Evolutionary conservation across 73 alveolate species (phyloP).

Genomic region (Tetrahymena thermophila): DNA sequence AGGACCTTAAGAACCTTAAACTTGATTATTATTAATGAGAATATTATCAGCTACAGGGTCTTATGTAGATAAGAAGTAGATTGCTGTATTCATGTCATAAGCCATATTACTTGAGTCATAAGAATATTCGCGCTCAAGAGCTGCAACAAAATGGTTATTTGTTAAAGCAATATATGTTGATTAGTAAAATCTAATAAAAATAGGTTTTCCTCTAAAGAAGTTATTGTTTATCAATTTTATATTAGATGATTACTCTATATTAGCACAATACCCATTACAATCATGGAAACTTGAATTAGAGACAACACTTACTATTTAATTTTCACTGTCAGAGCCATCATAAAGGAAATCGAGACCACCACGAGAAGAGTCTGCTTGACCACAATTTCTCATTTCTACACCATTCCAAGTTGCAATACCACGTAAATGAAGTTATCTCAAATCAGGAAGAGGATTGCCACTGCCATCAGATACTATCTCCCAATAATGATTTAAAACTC

Average conservation of each 20-base stretch:
- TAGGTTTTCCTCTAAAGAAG: slow-evolving; percentile 21
- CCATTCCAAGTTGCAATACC: slow-evolving; percentile 14
- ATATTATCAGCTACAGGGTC: neutral
- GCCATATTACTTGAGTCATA: neutral
- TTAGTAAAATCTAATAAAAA: slow-evolving; percentile 1
- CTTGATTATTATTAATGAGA: neutral
- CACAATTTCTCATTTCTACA: slow-evolving; percentile 24
- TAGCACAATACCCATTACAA: slow-evolving; percentile 3
- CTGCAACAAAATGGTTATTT: neutral
- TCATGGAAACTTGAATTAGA: slow-evolving; percentile 12
- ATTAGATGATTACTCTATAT: slow-evolving; percentile 3
- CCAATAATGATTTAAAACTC: slow-evolving; percentile 5
- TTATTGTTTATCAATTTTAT: neutral
- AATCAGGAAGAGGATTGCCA: slow-evolving; percentile 12
- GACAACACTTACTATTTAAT: neutral
- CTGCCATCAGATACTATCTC: neutral
- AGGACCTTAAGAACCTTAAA: neutral
- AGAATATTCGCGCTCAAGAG: slow-evolving; percentile 5
- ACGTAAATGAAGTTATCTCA: neutral
- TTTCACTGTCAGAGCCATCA: neutral
- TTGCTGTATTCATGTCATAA: slow-evolving; percentile 6
- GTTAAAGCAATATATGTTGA: neutral
- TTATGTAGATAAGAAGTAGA: neutral
- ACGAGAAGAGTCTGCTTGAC: slow-evolving; percentile 5
- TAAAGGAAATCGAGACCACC: slow-evolving; percentile 17